Conservation (phyloP, 179 eudicot species). For the Carnegiea gigantea region DNA sequence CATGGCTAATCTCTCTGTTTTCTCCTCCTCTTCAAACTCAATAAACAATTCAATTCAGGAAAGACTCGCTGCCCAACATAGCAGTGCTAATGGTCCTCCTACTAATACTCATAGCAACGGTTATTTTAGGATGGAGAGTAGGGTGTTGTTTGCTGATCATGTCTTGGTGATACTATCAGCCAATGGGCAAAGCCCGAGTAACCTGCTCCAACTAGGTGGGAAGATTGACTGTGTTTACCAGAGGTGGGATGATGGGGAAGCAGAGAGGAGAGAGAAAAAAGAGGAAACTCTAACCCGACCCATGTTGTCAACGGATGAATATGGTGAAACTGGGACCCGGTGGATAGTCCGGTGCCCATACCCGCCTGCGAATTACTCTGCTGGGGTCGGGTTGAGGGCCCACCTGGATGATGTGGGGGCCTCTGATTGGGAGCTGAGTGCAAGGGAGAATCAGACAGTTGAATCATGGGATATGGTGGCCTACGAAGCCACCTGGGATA, state of each 20-base stretch:
- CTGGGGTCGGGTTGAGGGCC: conserved; percentile 39
- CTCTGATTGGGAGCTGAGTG: conserved; percentile 20
- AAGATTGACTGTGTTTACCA: conserved; percentile 63
- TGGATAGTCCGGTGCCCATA: conserved; percentile 71
- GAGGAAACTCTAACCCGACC: conserved; percentile 27
- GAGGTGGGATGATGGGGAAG: background rate
- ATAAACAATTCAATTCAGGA: conserved; percentile 31
- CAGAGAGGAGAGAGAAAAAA: background rate
- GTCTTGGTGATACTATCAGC: conserved; percentile 50
- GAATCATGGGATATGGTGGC: conserved; percentile 65
- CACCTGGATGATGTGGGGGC: conserved; percentile 14
- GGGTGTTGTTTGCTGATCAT: conserved; percentile 74
- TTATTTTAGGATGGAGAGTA: conserved; percentile 39
- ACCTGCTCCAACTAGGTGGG: conserved; percentile 16
- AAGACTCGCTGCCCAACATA: conserved; percentile 1
- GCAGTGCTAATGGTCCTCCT: background rate
- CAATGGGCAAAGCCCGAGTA: conserved; percentile 13
- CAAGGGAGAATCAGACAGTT: conserved; percentile 23
- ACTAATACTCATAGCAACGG: background rate
- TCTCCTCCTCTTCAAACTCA: conserved; percentile 16
- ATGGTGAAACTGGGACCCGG: conserved; percentile 31
- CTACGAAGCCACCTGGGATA: conserved; percentile 68
- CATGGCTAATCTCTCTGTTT: conserved; percentile 13
- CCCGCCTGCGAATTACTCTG: conserved; percentile 53
- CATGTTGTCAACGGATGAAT: conserved; percentile 57